Conservation (phyloP, 2,329 filamentous ascomycete species). For the Verticillium isaacii region DNA sequence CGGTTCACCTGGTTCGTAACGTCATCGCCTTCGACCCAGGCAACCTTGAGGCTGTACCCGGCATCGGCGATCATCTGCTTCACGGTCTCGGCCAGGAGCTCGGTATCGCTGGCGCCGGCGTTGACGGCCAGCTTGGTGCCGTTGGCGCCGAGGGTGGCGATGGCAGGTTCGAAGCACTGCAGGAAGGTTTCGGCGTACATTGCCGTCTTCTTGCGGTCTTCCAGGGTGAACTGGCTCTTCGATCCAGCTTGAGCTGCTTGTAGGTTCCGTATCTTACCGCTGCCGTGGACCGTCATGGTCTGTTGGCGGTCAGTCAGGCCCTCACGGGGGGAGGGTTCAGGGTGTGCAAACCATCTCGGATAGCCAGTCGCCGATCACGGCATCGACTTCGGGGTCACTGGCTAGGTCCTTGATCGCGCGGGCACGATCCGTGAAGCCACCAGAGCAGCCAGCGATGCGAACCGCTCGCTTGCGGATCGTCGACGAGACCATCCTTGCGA, state of each 20-base stretch:
- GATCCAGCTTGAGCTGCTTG: not conserved
- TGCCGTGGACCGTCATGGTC: constrained; percentile 42
- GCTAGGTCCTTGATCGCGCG: constrained; percentile 6
- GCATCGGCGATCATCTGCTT: not conserved
- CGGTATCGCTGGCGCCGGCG: constrained; percentile 1
- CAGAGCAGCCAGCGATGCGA: constrained; percentile 11
- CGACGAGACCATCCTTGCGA: not conserved
- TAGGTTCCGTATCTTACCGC: constrained; percentile 11
- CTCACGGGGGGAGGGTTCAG: not conserved
- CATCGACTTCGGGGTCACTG: constrained; percentile 9
- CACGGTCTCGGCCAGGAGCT: constrained; percentile 1
- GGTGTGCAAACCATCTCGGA: not conserved
- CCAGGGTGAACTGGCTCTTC: constrained; percentile 8
- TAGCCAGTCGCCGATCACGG: constrained; percentile 5
- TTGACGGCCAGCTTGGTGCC: not conserved
- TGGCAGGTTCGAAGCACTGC: constrained; percentile 12
- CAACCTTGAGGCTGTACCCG: constrained; percentile 27
- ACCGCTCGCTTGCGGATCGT: constrained; percentile 4
- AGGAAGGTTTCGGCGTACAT: constrained; percentile 21
- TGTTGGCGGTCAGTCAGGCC: constrained; percentile 15
- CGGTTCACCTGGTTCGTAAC: constrained; percentile 10
- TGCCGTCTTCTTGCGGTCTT: constrained; percentile 9
- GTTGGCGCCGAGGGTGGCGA: constrained; percentile 11
- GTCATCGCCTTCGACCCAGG: constrained; percentile 14
- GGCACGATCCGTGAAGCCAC: constrained; percentile 11